Base-by-base conservation (phyloP, 2,329 filamentous ascomycete genomes). In the Fonsecaea erecta region DNA sequence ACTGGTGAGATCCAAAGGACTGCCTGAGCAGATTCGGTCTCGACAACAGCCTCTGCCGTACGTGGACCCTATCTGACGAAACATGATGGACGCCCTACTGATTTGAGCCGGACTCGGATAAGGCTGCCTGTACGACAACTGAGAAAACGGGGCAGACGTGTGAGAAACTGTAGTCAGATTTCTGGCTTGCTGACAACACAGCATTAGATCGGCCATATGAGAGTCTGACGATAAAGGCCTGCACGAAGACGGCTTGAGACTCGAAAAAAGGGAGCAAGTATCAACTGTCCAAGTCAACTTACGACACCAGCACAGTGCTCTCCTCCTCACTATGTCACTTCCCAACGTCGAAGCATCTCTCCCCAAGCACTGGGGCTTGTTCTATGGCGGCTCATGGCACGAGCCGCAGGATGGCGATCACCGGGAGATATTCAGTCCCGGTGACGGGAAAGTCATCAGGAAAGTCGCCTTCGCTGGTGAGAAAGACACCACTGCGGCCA, bases 331-430 rank as follows among this genome's bases (percentile, higher is more conserved):
- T 3, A 63, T 63, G 60, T 48, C 52, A 3, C 35, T 63, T 18
- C 60, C 60, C 1, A 66, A 52, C 3, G 1, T 66, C 30, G 51
- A 66, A 24, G 53, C 59, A 14, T 68, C 43, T 37, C 53, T 72
- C 3, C 72, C 72, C 12, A 67, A 66, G 52, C 59, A 73, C 55
- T 65, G 62, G 21, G 59, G 61, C 8, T 68, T 73, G 43, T 73
- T 70, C 67, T 73, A 73, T 65, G 59, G 68, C 40, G 71, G 71
- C 6, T 34, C 24, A 21, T 73, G 70, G 70, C 70, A 73, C 21
- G 35, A 64, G 16, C 69, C 71, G 1, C 37, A 58, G 14, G 58
- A 66, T 11, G 64, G 65, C n/a, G 59, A 70, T 43, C 68, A 66
- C 56, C 24, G 8, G 43, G 72, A 73, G 43, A 72, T 69, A 7